These are phyloP conservation scores for Diaporthe sp. DNA, from an alignment of 2,329 filamentous ascomycete genomes.

Conservation along the genomic window DNA sequence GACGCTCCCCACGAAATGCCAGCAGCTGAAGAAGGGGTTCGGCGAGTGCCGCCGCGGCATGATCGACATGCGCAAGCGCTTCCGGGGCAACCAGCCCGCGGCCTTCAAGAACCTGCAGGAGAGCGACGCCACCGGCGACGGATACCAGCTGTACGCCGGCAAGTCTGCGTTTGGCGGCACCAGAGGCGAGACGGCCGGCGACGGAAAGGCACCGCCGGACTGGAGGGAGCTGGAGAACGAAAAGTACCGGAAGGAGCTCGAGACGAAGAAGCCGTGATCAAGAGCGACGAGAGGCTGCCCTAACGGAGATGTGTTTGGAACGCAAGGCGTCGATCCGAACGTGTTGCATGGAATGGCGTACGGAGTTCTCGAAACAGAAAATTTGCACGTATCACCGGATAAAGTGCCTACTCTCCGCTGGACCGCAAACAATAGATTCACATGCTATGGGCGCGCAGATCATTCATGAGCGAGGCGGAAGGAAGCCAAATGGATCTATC, in stretches of 20 bases:
- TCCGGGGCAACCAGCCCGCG: conserved; percentile 93
- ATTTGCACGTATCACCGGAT: background rate
- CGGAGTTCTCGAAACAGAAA: background rate
- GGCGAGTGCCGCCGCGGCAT: conserved; percentile 96
- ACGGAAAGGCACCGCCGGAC: conserved; percentile 72
- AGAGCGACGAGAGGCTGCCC: background rate
- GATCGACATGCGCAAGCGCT: conserved; percentile 99
- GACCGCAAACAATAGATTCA: background rate
- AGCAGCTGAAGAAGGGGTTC: conserved; percentile 92
- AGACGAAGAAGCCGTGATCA: conserved; percentile 43
- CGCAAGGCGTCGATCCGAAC: background rate
- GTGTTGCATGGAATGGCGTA: conserved; percentile 18
- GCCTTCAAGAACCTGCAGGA: conserved; percentile 73
- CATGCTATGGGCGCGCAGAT: background rate
- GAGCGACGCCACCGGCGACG: conserved; percentile 68
- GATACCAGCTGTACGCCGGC: conserved; percentile 84
- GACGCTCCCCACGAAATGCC: conserved; percentile 87
- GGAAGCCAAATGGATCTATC: background rate
- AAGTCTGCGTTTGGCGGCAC: conserved; percentile 76
- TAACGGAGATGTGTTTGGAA: background rate
- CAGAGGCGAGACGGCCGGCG: conserved; percentile 76
- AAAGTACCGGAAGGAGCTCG: conserved; percentile 63
- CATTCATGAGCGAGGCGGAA: background rate
- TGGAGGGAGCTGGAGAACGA: conserved; percentile 78
- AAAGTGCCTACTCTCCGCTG: background rate